Evolutionary conservation across 2,329 filamentous ascomycete genomes (phyloP).

Genomic region (Fusarium udum): DNA sequence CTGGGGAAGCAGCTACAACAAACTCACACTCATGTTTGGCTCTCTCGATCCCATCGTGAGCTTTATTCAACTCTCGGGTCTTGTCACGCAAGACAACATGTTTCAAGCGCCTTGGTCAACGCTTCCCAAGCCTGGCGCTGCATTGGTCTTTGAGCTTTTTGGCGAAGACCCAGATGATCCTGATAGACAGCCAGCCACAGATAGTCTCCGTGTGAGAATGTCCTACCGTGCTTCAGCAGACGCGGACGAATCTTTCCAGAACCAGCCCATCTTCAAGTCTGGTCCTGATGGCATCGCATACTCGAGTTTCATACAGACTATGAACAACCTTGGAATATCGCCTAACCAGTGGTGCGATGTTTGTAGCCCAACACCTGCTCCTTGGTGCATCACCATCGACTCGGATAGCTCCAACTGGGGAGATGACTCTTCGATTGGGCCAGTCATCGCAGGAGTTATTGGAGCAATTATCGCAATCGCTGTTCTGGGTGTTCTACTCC

Average conservation of each 20-base stretch:
- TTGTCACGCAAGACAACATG: conserved; percentile 62
- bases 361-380: conserved; percentile 48
- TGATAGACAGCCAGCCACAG: conserved; percentile 40
- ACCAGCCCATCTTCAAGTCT: conserved; percentile 54
- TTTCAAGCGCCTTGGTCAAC: conserved; percentile 50
- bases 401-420: not conserved
- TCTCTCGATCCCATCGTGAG: conserved; percentile 64
- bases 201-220: conserved; percentile 64
- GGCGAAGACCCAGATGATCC: conserved; percentile 39
- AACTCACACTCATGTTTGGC: conserved; percentile 64
- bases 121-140: conserved; percentile 74
- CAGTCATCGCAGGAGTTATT: conserved; percentile 57
- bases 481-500: conserved; percentile 47
- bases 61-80: conserved; percentile 61
- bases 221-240: conserved; percentile 62
- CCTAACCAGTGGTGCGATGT: conserved; percentile 55
- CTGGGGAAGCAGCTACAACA: conserved; percentile 51
- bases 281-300: conserved; percentile 51
- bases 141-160: conserved; percentile 77
- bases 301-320: conserved; percentile 50
- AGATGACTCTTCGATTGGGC: conserved; percentile 40
- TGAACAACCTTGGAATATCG: conserved; percentile 49
- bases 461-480: conserved; percentile 55
- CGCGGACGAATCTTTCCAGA: conserved; percentile 45
- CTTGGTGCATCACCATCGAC: conserved; percentile 50